Evolutionary conservation across 2,329 filamentous ascomycete species (phyloP), one percentile per base, ranked within the genome.

Genomic region (Arachnomyces sp.): DNA sequence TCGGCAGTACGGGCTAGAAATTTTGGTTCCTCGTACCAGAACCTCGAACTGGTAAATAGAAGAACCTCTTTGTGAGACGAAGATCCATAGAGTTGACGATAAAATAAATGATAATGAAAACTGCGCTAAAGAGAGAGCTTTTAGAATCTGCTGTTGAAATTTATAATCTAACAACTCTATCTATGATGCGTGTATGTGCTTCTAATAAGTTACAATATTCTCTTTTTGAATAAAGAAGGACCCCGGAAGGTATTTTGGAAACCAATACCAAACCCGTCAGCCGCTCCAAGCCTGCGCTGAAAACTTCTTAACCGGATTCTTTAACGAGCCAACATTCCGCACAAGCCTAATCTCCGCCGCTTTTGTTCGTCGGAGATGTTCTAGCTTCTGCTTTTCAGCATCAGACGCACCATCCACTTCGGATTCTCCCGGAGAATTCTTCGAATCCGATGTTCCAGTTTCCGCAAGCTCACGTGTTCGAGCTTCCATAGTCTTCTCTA

Each of bases 281-380:
- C 50, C 52, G 32, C 36, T 44, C 58, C 67, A 61, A 34, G 59
- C 60, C 54, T 61, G 44, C 59, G 82, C 80, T 47, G 69, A 67
- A 63, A 88, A 82, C 49, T 76, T 70, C 7, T 82, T 63, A 32
- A 73, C 64, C 8, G 89, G 89, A 44, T 77, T 63, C 39, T 79
- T 69, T 58, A 95, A 60, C 46, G 80, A 79, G 40, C 71, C 72
- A 43, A 85, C 65, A 59, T 90, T 87, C 51, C 86, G 74, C 38
- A 93, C 82, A 31, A 96, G 73, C 58, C 82, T 79, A 49, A 98
- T 75, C 68, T 98, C 92, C 6, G 86, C 82, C n/a, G 88, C 88
- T 63, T 88, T 86, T 42, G 84, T 92, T 57, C 75, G 71, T 39
- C 82, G 73, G 47, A 92, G 63, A 61, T 86, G 80, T 52, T 74